Base-by-base conservation (phyloP, 352 stramenopile genomes). In the Phytopythium helicoides region DNA sequence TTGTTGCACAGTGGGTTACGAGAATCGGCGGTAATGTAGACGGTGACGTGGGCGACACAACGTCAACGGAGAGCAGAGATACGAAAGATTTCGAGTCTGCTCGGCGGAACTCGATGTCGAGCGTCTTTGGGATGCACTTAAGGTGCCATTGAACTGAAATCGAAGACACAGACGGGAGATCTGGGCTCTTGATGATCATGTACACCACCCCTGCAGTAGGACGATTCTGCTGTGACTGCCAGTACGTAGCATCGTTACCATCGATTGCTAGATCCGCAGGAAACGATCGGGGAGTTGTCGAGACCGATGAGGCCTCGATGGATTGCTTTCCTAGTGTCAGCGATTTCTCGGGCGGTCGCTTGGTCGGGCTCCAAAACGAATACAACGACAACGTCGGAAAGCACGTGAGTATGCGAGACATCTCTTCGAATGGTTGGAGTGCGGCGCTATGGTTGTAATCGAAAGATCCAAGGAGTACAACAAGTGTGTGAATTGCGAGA, bases 291-390 rank as follows among this genome's bases (percentile, higher is more conserved):
- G 77, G 81, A 31, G 44, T 85, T 9, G 71, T 61, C n/a, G 71
- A 67, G 19, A 61, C 62, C 0, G 82, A 92, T 2, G 80, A 85
- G 21, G 68, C 83, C 4, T 81, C 62, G 16, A 94, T 71, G 46
- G 70, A 68, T 0, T 72, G 58, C 33, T 68, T 71, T 2, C 48
- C 23, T 15, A 95, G 19, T 22, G 49, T 19, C 6, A 94, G 58
- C 15, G 66, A 37, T 33, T 73, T 78, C 50, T 95, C 81, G 0
- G 81, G 81, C 11, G 65, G 58, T 25, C 73, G 77, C 39, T 82
- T 86, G n/a, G 56, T 68, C 7, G 86, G 86, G 38, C 83, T 92
- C 86, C 86, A 95, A 52, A 91, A 95, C 16, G 83, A 78, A 48
- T 87, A 93, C 35, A 95, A 51, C 38, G 86, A 94, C 12, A 95